A percentile compares a stretch with the other conserved stretches of the same genome.
Evolutionary conservation across 2,329 filamentous ascomycete species (phyloP).

Genomic region (Penicillium glabrum): DNA sequence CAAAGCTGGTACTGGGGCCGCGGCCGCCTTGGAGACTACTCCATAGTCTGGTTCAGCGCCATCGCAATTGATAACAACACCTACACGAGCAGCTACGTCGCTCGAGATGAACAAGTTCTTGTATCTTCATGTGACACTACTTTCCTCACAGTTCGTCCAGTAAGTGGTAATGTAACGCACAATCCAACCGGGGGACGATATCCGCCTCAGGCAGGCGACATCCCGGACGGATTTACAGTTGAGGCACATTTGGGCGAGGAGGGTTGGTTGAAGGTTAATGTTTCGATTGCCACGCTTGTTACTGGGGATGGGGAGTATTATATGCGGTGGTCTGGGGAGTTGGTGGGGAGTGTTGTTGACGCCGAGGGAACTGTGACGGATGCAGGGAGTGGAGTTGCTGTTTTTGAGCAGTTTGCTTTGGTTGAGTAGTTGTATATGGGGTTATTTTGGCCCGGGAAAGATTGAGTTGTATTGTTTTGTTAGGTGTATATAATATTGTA

Average conservation of each 20-base stretch:
- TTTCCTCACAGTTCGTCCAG: conserved; percentile 13
- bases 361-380: background rate
- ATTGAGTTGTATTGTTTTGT: too few relatives aligned
- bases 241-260: conserved; percentile 15
- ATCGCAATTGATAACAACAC: conserved; percentile 27
- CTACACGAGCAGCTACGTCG: conserved; percentile 31
- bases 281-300: conserved; percentile 7
- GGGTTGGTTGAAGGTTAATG: conserved; percentile 10
- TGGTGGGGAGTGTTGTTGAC: conserved; percentile 11
- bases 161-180: background rate
- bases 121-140: conserved; percentile 24
- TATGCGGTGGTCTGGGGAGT: conserved; percentile 23
- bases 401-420: conserved; percentile 27
- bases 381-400: conserved; percentile 16
- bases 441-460: too few relatives aligned
- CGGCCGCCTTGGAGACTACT: conserved; percentile 42
- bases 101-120: conserved; percentile 28
- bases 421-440: background rate
- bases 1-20: conserved; percentile 50
- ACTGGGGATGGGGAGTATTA: conserved; percentile 19
- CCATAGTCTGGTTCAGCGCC: conserved; percentile 47
- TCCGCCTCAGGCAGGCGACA: conserved; percentile 17
- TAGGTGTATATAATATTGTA: too few relatives aligned
- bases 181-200: conserved; percentile 13
- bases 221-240: conserved; percentile 14